Evolutionary conservation across 495 filamentous ascomycete species (phyloP), one percentile per base, ranked within the genome.

Genomic region (Aspergillus homomorphus): DNA sequence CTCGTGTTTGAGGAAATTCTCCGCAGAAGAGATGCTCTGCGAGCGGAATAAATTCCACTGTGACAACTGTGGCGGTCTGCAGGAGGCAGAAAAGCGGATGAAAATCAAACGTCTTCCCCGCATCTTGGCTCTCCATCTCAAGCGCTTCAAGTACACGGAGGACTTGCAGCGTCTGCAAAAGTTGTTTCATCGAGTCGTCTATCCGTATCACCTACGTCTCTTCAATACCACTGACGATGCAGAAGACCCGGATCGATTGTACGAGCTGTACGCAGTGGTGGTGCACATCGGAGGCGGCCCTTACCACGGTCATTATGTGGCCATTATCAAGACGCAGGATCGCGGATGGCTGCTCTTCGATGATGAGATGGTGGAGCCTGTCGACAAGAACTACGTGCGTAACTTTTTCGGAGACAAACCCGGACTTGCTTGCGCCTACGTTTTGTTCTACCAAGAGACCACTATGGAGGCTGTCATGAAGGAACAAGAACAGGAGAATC

Each of bases 201-300:
- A 98, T 65, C 94, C 94, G 1, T 98, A 96, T 66, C 89, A 98
- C 62, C 82, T 98, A 23, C 89, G 94, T 26, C 82, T 98, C 66
- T 98, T 98, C 79, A 98, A 98, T 72, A 98, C 94, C 2, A 97
- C 94, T 12, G 94, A 97, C 61, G 94, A 98, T 64, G 92, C 91
- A 28, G 91, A 95, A 58, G 94, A 98, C 64, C 92, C 91, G 1
- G 94, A 98, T 74, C 84, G 91, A 10, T 77, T 98, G 22, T 98
- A 98, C 72, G 94, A 98, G 73, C 76, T 98, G 9, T 98, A 98
- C 68, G 95, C 95, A 1, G 92, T 98, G 20, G 92, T 98, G n/a
- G 91, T 98, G 12, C 94, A 98, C 64, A 97, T 98, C 56, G 94
- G 94, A 23, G 92, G 92, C n/a, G 95, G 94, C 6, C 94, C 94